phyloP scores from a whole-genome alignment of 176 grass and related monocot species.

The Oryza glaberrima region DNA sequence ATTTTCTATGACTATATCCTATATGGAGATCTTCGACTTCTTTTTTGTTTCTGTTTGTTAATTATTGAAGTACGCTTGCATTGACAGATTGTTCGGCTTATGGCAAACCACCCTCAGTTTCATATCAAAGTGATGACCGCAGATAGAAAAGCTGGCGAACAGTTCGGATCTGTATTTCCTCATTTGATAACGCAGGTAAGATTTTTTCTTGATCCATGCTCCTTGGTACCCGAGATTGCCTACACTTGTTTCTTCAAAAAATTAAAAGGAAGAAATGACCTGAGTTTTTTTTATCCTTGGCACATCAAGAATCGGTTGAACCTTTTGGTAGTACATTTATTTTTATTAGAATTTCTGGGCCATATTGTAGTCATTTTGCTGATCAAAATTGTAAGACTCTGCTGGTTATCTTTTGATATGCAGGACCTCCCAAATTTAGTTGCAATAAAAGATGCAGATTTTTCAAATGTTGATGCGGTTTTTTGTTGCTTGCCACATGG shows the following conservation, averaged over 20 bases:
- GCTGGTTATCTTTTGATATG: slow-evolving; percentile 25
- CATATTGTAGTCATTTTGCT: background rate
- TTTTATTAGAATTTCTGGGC: slow-evolving; percentile 1
- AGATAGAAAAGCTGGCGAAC: slow-evolving; percentile 88
- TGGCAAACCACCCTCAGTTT: slow-evolving; percentile 82
- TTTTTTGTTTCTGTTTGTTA: slow-evolving; percentile 7
- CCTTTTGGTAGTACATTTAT: background rate
- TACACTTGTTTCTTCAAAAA: background rate
- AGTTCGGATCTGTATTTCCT: slow-evolving; percentile 90
- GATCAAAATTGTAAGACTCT: background rate
- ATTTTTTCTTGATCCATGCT: background rate
- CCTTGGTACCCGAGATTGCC: background rate
- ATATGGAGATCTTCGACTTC: background rate
- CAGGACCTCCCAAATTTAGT: slow-evolving; percentile 86
- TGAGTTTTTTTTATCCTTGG: background rate
- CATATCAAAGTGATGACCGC: slow-evolving; percentile 83
- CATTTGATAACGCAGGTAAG: slow-evolving; percentile 79
- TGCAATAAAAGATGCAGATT: slow-evolving; percentile 91
- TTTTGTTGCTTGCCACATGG: slow-evolving; percentile 99
- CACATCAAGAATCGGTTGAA: background rate
- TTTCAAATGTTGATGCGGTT: slow-evolving; percentile 89
- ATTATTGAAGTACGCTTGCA: background rate
- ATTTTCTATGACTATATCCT: background rate
- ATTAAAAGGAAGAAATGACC: background rate
- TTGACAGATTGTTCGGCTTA: slow-evolving; percentile 78